Percentiles rank a stretch among this genome's conserved stretches.
Conservation (phyloP, 345 rosid species). For the Litchi chinensis region DNA sequence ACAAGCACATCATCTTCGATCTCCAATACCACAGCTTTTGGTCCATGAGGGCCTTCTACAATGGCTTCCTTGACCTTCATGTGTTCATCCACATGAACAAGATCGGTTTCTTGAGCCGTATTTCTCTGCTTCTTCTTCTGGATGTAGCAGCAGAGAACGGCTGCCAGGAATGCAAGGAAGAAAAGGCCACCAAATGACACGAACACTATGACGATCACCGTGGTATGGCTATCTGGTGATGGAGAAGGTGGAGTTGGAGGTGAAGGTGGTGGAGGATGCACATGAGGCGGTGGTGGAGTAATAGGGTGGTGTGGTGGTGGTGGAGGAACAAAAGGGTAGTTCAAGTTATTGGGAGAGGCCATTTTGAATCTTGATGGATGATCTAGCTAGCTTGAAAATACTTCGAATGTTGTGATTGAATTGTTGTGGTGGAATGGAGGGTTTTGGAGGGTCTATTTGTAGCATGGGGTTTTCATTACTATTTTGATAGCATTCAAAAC, state of each 20-base stretch:
- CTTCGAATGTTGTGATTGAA: neutral
- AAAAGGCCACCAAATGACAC: conserved; percentile 60
- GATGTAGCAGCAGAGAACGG: conserved; percentile 43
- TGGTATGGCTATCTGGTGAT: conserved; percentile 49
- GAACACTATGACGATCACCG: conserved; percentile 53
- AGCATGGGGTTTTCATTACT: conserved; percentile 19
- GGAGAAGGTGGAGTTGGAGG: conserved; percentile 33
- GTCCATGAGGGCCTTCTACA: conserved; percentile 57
- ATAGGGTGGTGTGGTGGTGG: conserved; percentile 11
- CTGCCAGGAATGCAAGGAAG: conserved; percentile 50
- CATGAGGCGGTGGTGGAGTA: conserved; percentile 14
- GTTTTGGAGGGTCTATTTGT: conserved; percentile 43
- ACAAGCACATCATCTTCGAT: conserved; percentile 61
- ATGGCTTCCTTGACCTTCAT: conserved; percentile 56
- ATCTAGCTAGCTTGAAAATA: neutral
- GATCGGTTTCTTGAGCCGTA: conserved; percentile 29
- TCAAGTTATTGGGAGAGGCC: conserved; percentile 42
- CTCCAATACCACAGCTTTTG: conserved; percentile 39
- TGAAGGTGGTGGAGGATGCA: conserved; percentile 14
- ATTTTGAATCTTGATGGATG: conserved; percentile 24
- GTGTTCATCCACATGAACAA: conserved; percentile 53
- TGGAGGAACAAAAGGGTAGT: conserved; percentile 19
- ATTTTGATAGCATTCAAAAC: conserved; percentile 19
- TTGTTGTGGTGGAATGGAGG: conserved; percentile 30
- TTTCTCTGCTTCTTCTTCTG: conserved; percentile 58